Conservation (phyloP, 352 stramenopile species). For the Globisporangium okanoganense region DNA sequence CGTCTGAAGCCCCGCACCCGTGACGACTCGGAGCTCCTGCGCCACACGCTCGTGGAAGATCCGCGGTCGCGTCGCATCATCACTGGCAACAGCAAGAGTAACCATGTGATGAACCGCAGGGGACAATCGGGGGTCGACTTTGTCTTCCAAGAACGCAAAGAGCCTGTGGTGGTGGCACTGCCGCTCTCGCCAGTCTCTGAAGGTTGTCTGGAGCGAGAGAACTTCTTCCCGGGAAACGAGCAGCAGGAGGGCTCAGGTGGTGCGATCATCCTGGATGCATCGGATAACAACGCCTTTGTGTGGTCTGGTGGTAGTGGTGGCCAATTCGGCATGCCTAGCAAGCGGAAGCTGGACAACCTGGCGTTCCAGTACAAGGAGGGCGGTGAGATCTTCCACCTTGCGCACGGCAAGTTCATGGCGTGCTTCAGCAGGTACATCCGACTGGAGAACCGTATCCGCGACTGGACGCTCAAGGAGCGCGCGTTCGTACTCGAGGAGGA, state of each 20-base stretch:
- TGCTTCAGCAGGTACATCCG: slow-evolving; percentile 60
- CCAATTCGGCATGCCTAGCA: slow-evolving; percentile 16
- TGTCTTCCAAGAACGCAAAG: background rate
- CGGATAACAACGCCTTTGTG: background rate
- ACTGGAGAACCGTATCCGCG: slow-evolving; percentile 40
- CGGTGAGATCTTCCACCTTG: slow-evolving; percentile 35
- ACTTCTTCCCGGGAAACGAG: background rate
- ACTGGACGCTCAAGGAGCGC: slow-evolving; percentile 44
- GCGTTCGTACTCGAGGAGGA: slow-evolving; percentile 62
- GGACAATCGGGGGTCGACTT: slow-evolving; percentile 10
- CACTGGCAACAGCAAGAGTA: background rate
- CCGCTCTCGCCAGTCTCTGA: slow-evolving; percentile 1
- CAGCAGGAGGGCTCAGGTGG: background rate
- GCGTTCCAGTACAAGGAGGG: slow-evolving; percentile 37
- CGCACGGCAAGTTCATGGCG: slow-evolving; percentile 41
- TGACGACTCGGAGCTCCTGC: slow-evolving; percentile 40
- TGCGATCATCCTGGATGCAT: background rate
- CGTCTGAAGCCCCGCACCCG: slow-evolving; percentile 21
- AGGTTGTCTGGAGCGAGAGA: background rate
- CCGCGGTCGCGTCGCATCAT: background rate
- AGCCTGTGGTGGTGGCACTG: background rate
- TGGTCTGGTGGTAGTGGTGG: background rate
- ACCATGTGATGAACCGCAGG: background rate
- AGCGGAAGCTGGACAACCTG: slow-evolving; percentile 29
- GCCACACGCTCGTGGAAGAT: slow-evolving; percentile 15